These are phyloP conservation scores for Gossypium herbaceum DNA, from an alignment of 345 rosid genomes.

Conservation along the genomic window DNA sequence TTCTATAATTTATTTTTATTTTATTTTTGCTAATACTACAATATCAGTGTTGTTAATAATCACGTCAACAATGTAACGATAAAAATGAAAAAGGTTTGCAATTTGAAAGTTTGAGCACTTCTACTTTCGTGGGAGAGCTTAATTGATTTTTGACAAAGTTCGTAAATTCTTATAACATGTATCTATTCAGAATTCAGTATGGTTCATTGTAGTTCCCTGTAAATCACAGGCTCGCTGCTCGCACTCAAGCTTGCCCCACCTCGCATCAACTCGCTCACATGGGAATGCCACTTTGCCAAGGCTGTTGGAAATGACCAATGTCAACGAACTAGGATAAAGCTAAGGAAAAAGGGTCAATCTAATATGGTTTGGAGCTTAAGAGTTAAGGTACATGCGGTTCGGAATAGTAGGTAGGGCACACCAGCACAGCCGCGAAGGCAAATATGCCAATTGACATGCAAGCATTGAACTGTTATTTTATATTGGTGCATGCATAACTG, in stretches of 20 bases:
- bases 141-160: too few relatives aligned
- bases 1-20: too few relatives aligned
- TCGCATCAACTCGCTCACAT: constrained; percentile 86
- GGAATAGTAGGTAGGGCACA: neutral
- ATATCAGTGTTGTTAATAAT: too few relatives aligned
- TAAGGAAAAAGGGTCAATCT: neutral
- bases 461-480: neutral
- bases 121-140: too few relatives aligned
- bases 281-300: constrained; percentile 59
- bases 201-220: constrained; percentile 39
- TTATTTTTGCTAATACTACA: too few relatives aligned
- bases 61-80: too few relatives aligned
- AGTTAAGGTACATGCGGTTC: neutral
- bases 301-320: neutral
- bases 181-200: neutral
- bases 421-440: neutral
- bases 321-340: neutral
- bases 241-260: constrained; percentile 98
- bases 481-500: neutral
- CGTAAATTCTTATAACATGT: neutral
- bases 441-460: neutral
- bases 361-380: neutral
- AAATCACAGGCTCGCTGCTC: constrained; percentile 79
- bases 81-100: too few relatives aligned
- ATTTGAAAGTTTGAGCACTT: too few relatives aligned